Evolutionary conservation across 306 rosid species (phyloP), one percentile per base, ranked within the genome.

Genomic region (Castanea mollissima): DNA sequence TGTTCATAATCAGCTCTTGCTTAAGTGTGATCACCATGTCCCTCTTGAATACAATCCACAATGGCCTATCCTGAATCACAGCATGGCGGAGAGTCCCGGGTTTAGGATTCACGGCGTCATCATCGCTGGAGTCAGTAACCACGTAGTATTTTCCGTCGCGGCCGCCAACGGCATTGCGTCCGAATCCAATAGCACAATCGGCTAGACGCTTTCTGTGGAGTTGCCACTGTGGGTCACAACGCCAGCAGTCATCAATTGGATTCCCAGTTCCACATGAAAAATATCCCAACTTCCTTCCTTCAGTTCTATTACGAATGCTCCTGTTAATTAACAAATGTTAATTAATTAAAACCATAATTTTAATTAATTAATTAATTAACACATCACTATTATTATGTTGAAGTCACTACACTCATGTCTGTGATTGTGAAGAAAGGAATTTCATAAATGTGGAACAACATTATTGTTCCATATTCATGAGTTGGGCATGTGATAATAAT

Each of bases 211-310:
- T 95, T 27, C 98, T 91, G 71, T 83, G 87, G 20, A 73, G 73
- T 71, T 90, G 82, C 99, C 99, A 95, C 0, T 80, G 85, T 8
- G 65, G 73, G 87, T 95, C 99, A 73, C 99, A 95, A 6, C 98
- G 94, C 99, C 99, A 95, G 75, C 99, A 95, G 75, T 95, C 99
- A 70, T 95, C 99, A 6, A 95, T 89, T 21, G 99, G 97, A 32
- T 95, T 95, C 13, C 99, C 99, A 2, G 91, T 90, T 52, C 85
- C 93, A 9, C 99, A 95, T n/a, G 99, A 83, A 88, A 95, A 92
- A 71, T 63, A 95, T 19, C 89, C 91, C 86, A 95, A 84, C 5
- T 85, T 90, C 85, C 99, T 89, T 55, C 98, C 83, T 34, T 78
- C 89, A 2, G 94, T 91, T 74, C 87, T 73, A 57, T 93, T 95